Conservation (phyloP, 2,329 filamentous ascomycete genomes). For the Orbilia oligospora region DNA sequence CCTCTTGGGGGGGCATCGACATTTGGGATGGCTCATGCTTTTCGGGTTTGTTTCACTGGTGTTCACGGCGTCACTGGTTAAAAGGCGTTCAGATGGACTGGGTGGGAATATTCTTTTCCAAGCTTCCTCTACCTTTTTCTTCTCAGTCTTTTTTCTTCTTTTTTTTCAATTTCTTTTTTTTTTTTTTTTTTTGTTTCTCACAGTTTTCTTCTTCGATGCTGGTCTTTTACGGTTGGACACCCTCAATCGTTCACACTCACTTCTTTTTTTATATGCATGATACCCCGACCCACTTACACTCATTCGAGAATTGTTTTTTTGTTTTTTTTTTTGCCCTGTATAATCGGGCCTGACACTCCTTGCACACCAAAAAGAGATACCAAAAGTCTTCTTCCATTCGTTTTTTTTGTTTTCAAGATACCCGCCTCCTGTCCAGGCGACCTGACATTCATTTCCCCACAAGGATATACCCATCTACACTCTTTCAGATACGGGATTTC, state of each 20-base stretch:
- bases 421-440: not conserved
- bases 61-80: constrained; percentile 48
- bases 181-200: constrained; percentile 7
- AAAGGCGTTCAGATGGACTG: constrained; percentile 43
- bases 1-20: constrained; percentile 12
- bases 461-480: constrained; percentile 31
- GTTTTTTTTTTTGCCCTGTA: not conserved
- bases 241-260: constrained; percentile 47
- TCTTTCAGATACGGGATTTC: constrained; percentile 13
- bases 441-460: constrained; percentile 32
- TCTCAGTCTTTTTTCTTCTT: constrained; percentile 13
- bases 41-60: constrained; percentile 32
- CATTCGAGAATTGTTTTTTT: constrained; percentile 34
- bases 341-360: constrained; percentile 20
- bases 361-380: constrained; percentile 23
- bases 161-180: constrained; percentile 20
- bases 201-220: constrained; percentile 30
- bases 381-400: constrained; percentile 25
- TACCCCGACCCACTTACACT: constrained; percentile 36
- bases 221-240: constrained; percentile 42
- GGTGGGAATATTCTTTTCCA: constrained; percentile 31
- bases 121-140: constrained; percentile 17
- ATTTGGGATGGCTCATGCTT: constrained; percentile 25
- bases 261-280: constrained; percentile 28
- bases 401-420: constrained; percentile 28